Evolutionary conservation across 371 early-diverging fungal species (phyloP), one percentile per base, ranked within the genome.

Genomic region (Funneliformis caledonium): DNA sequence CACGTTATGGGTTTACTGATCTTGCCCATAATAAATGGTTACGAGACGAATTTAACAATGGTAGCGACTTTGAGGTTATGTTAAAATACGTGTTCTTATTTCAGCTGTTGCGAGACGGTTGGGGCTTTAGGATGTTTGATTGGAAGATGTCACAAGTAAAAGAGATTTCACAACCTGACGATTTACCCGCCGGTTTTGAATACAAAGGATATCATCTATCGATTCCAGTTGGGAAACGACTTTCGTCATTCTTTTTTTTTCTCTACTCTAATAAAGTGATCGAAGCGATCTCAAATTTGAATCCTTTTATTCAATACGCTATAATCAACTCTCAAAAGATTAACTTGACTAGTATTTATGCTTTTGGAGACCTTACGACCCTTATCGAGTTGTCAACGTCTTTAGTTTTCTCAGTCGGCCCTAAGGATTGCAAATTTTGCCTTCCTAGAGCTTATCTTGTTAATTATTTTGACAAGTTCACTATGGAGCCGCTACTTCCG

Each of bases 1-100:
- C 76, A 61, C 42, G 61, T 26, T 2, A 31, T 22, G 33, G 22
- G 9, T n/a, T 76, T 60, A 19, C 43, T 33, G 1, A 26, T 33
- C 7, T 16, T 61, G 26, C 61, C 61, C 22, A 61, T 19, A 76
- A 19, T 5, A 61, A 7, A 37, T 76, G 76, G 76, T 48, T 76
- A n/a, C 0, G 2, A 2, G 5, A 60, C 10, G 8, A 12, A 4
- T 50, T 26, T 4, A 19, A 37, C 16, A 11, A 60, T 4, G 47
- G 7, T 4, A 16, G 6, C 14, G 22, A 78, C 45, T 78, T 78
- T 67, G 64, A 16, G 37, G 52, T 31, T n/a, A 67, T 78, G 50
- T 67, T 78, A 47, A 67, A 78, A 78, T 65, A 33, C 65, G 67
- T 78, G 11, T 37, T 67, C 7, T 14, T 67, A 31, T 52, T 78